Evolutionary conservation across 2,329 filamentous ascomycete species (phyloP).

Genomic region (Ophiostoma sp.): DNA sequence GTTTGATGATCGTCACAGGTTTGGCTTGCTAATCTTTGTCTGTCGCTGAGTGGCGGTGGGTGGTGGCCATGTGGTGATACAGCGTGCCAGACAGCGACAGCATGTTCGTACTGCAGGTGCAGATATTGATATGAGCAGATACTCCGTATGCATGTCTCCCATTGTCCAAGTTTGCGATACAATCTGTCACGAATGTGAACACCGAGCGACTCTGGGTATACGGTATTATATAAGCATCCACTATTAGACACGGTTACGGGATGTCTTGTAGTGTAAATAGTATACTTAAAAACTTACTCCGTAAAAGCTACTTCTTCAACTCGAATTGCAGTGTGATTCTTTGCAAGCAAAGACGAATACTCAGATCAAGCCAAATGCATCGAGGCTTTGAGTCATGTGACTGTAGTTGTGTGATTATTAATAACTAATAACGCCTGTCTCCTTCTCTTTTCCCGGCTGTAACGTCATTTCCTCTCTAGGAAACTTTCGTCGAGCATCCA

Average conservation of each 20-base stretch:
- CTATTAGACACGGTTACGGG: background rate
- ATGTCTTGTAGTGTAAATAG: background rate
- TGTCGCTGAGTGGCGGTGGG: background rate
- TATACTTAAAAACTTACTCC: background rate
- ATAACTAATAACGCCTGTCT: background rate
- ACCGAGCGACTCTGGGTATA: background rate
- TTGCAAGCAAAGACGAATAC: background rate
- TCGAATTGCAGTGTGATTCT: background rate
- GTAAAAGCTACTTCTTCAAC: background rate
- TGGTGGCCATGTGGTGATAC: background rate
- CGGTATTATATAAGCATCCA: no score
- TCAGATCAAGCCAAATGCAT: background rate
- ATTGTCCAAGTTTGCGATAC: background rate
- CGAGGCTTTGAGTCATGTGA: background rate
- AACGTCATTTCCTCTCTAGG: conserved; percentile 17
- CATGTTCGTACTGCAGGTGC: background rate
- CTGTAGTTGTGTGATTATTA: background rate
- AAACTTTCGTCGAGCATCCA: conserved; percentile 21
- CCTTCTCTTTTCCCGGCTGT: background rate
- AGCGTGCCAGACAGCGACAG: background rate
- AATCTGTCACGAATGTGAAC: background rate
- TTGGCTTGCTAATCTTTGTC: background rate
- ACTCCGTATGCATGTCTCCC: background rate
- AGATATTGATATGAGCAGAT: background rate
- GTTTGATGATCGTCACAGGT: background rate